A percentile compares a stretch with the other conserved stretches of the same genome.
phyloP scores from a whole-genome alignment of 805 yeast genomes.

The Hanseniaspora taiwanica region DNA sequence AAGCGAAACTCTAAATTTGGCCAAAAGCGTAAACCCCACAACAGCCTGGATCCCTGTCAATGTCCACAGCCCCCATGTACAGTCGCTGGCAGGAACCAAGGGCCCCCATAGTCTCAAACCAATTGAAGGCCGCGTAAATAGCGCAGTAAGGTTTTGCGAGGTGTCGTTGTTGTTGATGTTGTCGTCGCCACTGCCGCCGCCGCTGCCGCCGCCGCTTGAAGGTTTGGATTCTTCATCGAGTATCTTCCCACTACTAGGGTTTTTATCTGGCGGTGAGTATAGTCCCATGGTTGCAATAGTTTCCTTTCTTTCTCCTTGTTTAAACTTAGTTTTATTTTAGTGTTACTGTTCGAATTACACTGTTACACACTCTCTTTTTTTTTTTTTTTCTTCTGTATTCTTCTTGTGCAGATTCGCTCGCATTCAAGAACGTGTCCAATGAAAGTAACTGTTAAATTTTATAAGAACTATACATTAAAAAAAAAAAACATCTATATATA shows the following conservation, averaged over 20 bases:
- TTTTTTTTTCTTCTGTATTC: too few species aligned
- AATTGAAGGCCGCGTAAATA: constrained; percentile 37
- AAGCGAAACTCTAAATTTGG: constrained; percentile 5
- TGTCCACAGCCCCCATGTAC: constrained; percentile 37
- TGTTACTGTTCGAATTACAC: too few species aligned
- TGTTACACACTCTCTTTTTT: too few species aligned
- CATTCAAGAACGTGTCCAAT: too few species aligned
- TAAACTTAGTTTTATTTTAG: not conserved
- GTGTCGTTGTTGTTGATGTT: constrained; percentile 6
- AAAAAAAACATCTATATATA: not conserved
- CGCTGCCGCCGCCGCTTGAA: not conserved
- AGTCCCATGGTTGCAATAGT: constrained; percentile 14
- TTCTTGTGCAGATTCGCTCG: too few species aligned
- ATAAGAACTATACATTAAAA: not conserved
- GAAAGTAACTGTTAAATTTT: too few species aligned
- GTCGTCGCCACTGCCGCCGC: constrained; percentile 1
- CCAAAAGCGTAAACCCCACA: constrained; percentile 25
- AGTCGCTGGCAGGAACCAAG: constrained; percentile 59
- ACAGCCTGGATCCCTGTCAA: constrained; percentile 40
- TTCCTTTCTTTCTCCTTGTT: too few species aligned
- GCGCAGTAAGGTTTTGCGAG: constrained; percentile 8
- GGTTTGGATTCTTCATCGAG: not conserved
- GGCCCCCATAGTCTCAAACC: constrained; percentile 60
- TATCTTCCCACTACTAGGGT: constrained; percentile 5
- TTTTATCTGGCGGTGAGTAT: constrained; percentile 20